Evolutionary conservation across 2,329 filamentous ascomycete species (phyloP).

Genomic region (Pseudogymnoascus sp.): DNA sequence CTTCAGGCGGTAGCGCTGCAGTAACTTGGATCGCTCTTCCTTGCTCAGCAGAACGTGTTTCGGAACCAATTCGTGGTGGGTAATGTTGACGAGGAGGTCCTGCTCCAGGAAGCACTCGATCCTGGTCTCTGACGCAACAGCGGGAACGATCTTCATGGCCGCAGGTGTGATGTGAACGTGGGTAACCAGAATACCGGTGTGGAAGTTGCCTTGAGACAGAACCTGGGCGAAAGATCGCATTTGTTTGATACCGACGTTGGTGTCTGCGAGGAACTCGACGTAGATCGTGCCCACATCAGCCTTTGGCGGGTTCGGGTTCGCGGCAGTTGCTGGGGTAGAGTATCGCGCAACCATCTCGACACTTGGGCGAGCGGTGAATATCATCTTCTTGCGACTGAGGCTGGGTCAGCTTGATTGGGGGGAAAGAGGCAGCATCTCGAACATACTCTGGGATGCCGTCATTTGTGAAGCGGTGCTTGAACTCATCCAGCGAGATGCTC

Average conservation of each 20-base stretch:
- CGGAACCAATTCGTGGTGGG: slow-evolving; percentile 91
- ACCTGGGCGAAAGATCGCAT: slow-evolving; percentile 83
- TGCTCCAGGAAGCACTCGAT: slow-evolving; percentile 96
- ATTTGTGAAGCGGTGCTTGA: slow-evolving; percentile 64
- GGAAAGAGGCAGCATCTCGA: neutral
- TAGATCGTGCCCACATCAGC: slow-evolving; percentile 81
- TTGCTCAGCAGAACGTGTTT: slow-evolving; percentile 84
- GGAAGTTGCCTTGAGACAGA: slow-evolving; percentile 71
- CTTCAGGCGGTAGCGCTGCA: slow-evolving; percentile 89
- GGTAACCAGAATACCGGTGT: slow-evolving; percentile 86
- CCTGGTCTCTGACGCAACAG: slow-evolving; percentile 65
- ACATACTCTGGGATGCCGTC: slow-evolving; percentile 71
- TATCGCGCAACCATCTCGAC: slow-evolving; percentile 78
- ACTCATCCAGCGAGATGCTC: slow-evolving; percentile 75
- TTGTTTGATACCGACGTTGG: slow-evolving; percentile 80
- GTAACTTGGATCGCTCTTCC: slow-evolving; percentile 78
- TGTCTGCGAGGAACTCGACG: slow-evolving; percentile 81
- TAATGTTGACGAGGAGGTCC: slow-evolving; percentile 96
- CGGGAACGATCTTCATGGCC: slow-evolving; percentile 77
- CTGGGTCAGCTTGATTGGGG: slow-evolving; percentile 13
- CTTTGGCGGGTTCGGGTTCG: slow-evolving; percentile 59
- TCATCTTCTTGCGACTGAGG: slow-evolving; percentile 69
- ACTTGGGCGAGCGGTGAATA: slow-evolving; percentile 80
- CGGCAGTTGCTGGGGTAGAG: slow-evolving; percentile 61
- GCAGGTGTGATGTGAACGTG: slow-evolving; percentile 74